These are phyloP conservation scores for Cucumis sativus DNA, from an alignment of 306 rosid species.

Conservation along the genomic window DNA sequence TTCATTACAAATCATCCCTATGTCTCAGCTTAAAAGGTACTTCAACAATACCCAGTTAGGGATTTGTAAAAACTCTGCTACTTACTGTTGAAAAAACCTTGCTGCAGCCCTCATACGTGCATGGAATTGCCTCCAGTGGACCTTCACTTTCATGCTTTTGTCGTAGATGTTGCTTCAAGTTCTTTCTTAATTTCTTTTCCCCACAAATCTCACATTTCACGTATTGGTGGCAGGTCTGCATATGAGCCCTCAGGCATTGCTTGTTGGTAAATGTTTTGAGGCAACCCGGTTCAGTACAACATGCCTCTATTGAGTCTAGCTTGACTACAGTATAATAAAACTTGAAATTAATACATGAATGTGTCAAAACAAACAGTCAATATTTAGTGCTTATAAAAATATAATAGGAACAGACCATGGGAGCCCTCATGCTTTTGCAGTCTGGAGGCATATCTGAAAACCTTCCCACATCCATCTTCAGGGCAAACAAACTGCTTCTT, in stretches of 20 bases:
- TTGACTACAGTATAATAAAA: constrained; percentile 32
- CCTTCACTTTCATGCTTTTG: constrained; percentile 26
- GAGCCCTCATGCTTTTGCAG: constrained; percentile 55
- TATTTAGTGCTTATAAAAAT: background rate
- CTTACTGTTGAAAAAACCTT: constrained; percentile 54
- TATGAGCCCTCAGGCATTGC: constrained; percentile 51
- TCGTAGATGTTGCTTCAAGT: constrained; percentile 57
- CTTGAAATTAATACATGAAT: background rate
- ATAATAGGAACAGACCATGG: constrained; percentile 39
- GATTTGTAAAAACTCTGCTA: background rate
- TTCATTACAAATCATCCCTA: too few species aligned
- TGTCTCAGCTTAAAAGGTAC: background rate
- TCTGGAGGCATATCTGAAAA: constrained; percentile 41
- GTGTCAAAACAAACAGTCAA: background rate
- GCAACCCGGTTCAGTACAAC: constrained; percentile 60
- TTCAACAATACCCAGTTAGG: background rate
- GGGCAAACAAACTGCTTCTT: constrained; percentile 44
- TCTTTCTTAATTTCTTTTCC: constrained; percentile 51
- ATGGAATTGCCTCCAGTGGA: constrained; percentile 23
- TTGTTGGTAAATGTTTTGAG: constrained; percentile 50
- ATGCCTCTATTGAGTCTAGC: constrained; percentile 50
- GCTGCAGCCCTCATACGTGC: constrained; percentile 41
- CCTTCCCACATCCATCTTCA: constrained; percentile 65
- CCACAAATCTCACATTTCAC: constrained; percentile 54
- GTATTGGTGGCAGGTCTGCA: constrained; percentile 53